Evolutionary conservation across 768 basidiomycete genomes (phyloP).

Genomic region (Amyloporia xantha): DNA sequence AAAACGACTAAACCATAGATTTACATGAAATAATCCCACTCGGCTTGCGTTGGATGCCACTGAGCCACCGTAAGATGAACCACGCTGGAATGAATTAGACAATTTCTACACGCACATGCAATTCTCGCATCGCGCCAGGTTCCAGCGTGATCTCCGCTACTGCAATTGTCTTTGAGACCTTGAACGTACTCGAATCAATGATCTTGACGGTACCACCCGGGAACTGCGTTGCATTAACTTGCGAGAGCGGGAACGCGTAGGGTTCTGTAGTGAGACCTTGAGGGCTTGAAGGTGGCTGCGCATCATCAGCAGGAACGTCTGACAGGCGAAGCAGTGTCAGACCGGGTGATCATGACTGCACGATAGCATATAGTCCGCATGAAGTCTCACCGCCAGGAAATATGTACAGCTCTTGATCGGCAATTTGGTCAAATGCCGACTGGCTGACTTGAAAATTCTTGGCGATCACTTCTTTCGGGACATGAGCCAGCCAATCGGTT

Average conservation of each 20-base stretch:
- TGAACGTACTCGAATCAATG: constrained; percentile 45
- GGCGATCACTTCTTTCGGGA: constrained; percentile 48
- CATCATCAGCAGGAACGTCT: constrained; percentile 33
- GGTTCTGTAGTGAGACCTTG: constrained; percentile 35
- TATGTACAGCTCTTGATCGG: constrained; percentile 43
- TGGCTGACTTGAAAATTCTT: constrained; percentile 43
- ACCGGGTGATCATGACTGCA: too few species aligned
- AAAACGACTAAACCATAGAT: constrained; percentile 15
- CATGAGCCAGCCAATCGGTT: constrained; percentile 50
- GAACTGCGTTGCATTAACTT: constrained; percentile 36
- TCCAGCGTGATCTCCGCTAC: constrained; percentile 52
- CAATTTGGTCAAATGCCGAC: constrained; percentile 37
- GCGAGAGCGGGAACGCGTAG: constrained; percentile 41
- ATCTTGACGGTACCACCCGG: constrained; percentile 45
- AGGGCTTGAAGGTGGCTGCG: constrained; percentile 31
- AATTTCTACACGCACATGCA: constrained; percentile 38
- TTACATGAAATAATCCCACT: constrained; percentile 56
- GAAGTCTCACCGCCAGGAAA: constrained; percentile 42
- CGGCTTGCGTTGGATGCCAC: constrained; percentile 65
- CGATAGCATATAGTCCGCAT: too few species aligned
- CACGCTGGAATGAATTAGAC: neutral
- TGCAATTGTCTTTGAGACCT: constrained; percentile 39
- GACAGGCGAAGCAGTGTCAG: too few species aligned
- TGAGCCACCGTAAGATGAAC: constrained; percentile 17
- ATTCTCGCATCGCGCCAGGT: constrained; percentile 50